Conservation (phyloP, 148 eudicot genomes). For the Gaultheria prostrata region DNA sequence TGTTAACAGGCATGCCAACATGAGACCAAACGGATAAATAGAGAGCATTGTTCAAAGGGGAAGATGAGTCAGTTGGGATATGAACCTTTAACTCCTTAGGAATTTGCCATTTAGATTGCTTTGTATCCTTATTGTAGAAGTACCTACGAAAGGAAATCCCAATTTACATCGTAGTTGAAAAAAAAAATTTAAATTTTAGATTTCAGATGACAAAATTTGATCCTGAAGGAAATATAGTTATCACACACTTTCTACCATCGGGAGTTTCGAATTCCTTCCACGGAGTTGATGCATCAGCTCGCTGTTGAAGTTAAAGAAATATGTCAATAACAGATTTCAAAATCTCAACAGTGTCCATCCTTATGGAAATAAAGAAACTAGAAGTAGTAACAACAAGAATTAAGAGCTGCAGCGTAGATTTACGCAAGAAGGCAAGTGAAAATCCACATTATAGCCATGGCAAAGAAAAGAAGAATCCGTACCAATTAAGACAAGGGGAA, state of each 20-base stretch:
- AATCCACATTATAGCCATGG: not conserved
- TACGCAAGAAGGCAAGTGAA: not conserved
- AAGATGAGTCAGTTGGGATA: not conserved
- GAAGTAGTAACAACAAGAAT: not conserved
- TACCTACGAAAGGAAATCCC: constrained; percentile 51
- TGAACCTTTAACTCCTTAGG: constrained; percentile 93
- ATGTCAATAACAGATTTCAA: constrained; percentile 17
- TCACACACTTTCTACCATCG: constrained; percentile 80
- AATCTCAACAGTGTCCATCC: not conserved
- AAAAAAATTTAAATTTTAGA: not conserved
- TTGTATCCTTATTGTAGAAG: constrained; percentile 85
- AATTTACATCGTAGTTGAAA: not conserved
- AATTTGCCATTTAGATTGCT: constrained; percentile 92
- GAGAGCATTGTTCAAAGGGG: not conserved
- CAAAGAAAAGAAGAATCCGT: not conserved
- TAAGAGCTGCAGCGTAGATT: not conserved
- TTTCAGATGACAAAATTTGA: not conserved
- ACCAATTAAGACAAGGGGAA: not conserved
- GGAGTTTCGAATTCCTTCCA: constrained; percentile 96
- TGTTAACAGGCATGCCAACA: constrained; percentile 22
- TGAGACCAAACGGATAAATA: constrained; percentile 15
- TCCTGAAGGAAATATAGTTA: constrained; percentile 4
- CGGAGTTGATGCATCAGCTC: constrained; percentile 96
- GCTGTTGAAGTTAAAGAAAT: constrained; percentile 43
- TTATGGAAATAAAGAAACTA: constrained; percentile 5